Conservation (phyloP, 2,329 filamentous ascomycete genomes). For the Lizonia empirigonia region DNA sequence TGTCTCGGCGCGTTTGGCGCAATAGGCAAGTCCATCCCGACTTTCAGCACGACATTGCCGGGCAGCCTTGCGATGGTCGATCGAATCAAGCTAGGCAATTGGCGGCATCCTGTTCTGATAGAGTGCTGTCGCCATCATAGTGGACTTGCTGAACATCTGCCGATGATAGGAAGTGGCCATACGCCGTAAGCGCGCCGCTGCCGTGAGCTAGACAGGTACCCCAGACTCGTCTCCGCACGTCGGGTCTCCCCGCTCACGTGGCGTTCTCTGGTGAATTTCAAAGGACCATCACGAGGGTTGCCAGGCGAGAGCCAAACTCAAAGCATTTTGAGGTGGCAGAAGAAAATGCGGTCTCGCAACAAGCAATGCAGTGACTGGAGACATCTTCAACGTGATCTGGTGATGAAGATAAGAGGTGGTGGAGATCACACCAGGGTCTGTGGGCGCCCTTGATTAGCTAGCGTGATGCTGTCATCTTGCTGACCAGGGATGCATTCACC, state of each 20-base stretch:
- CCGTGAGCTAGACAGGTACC: slow-evolving; percentile 3
- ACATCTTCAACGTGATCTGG: no score
- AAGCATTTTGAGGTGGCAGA: background rate
- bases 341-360: background rate
- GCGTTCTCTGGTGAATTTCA: background rate
- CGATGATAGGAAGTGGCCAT: slow-evolving; percentile 1
- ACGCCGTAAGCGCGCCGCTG: slow-evolving; percentile 14
- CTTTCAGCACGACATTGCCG: background rate
- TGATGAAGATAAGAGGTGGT: slow-evolving; percentile 5
- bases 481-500: background rate
- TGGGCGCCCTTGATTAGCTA: background rate
- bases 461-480: background rate
- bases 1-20: slow-evolving; percentile 5
- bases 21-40: slow-evolving; percentile 7
- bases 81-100: background rate
- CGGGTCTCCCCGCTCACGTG: slow-evolving; percentile 10
- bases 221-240: slow-evolving; percentile 10
- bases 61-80: background rate
- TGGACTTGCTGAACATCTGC: background rate
- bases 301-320: background rate
- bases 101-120: background rate
- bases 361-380: background rate
- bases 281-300: background rate
- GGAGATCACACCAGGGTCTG: slow-evolving; percentile 1
- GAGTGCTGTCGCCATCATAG: background rate